Evolutionary conservation across 139 green algal species (phyloP), one percentile per base, ranked within the genome.

Genomic region (Edaphochlamys debaryana): DNA sequence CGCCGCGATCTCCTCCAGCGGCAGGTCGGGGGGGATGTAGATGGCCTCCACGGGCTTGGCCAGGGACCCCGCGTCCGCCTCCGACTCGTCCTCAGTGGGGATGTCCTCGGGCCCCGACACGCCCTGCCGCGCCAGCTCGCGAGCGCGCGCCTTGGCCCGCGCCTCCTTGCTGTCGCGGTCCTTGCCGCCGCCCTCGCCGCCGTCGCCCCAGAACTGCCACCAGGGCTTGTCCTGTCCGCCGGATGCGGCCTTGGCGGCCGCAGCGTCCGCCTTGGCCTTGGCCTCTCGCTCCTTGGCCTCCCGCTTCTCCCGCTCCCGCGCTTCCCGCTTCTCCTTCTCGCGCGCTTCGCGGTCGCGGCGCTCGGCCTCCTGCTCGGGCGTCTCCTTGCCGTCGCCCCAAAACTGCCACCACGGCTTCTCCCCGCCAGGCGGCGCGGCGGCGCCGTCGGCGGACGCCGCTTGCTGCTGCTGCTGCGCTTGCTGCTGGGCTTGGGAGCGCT

Each of bases 1-100:
- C 73, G 86, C 79, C 19, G 95, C 94, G 50, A 98, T 98, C 74
- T 95, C 94, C 69, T 97, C 95, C 38, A 98, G 54, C 0, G 95
- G 95, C 22, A 98, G 77, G 64, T 98, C 95, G 0, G 89, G 72
- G 2, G 94, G 92, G 58, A 98, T 89, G 56, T 95, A 83, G 20
- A 98, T 90, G 4, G 92, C 89, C 27, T 94, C 85, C 9, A 97
- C 89, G 8, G 89, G 83, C 74, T 80, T 77, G 40, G 30, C 69
- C 32, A 56, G 25, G 63, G 15, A 68, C 38, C 63, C 64, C 50
- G 68, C 54, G 54, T 29, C 68, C 8, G n/a, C n/a, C n/a, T n/a
- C n/a, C n/a, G n/a, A n/a, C n/a, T n/a, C n/a, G n/a, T n/a, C n/a
- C n/a, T n/a, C n/a, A n/a, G n/a, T n/a, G n/a, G n/a, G n/a, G n/a